A percentile compares a stretch with the other conserved stretches of the same genome.
These are phyloP conservation scores for Magnusiomyces ingens DNA, from an alignment of 1,139 yeast species.

Conservation along the genomic window DNA sequence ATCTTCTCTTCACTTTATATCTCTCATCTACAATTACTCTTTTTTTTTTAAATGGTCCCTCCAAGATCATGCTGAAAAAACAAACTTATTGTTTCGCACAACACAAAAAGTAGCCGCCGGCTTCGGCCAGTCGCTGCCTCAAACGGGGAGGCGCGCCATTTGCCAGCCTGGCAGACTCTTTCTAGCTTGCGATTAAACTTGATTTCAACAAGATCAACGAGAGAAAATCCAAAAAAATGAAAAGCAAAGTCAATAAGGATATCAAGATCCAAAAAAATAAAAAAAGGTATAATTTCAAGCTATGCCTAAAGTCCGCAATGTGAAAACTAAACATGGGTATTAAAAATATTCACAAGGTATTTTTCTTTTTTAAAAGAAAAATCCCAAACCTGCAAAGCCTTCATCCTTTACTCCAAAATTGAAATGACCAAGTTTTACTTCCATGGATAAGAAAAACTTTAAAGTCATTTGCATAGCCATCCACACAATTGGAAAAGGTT, in stretches of 20 bases:
- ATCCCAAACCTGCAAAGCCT: too few relatives aligned
- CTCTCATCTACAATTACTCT: too few relatives aligned
- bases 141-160: conserved; percentile 22
- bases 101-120: conserved; percentile 8
- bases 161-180: conserved; percentile 18
- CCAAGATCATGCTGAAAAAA: too few relatives aligned
- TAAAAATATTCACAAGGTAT: not conserved
- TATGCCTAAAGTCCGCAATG: conserved; percentile 4
- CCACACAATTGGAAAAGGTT: not conserved
- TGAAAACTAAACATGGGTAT: not conserved
- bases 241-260: not conserved
- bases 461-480: too few relatives aligned
- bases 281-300: not conserved
- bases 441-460: too few relatives aligned
- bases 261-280: conserved; percentile 4
- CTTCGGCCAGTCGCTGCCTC: conserved; percentile 24
- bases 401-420: too few relatives aligned
- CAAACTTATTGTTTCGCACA: too few relatives aligned
- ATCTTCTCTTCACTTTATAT: too few relatives aligned
- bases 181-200: not conserved
- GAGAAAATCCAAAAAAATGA: not conserved
- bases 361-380: not conserved
- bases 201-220: not conserved
- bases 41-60: too few relatives aligned
- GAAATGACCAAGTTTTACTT: too few relatives aligned